Evolutionary conservation across 352 stramenopile genomes (phyloP), one percentile per base, ranked within the genome.

Genomic region (Pythium rhizo-oryzae): DNA sequence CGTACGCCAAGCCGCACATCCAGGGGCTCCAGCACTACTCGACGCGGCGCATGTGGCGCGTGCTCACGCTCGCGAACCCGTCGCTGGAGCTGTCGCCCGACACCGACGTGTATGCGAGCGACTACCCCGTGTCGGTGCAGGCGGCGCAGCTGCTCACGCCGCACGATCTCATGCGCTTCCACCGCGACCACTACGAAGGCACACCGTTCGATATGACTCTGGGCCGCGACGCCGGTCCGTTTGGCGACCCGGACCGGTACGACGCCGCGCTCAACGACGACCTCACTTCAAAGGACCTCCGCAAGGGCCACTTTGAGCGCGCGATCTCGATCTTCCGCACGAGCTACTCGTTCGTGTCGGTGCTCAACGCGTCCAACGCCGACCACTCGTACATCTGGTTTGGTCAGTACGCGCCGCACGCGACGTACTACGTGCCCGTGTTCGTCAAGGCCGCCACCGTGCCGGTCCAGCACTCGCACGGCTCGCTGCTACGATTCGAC

Each of bases 261-360:
- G 89, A 96, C 41, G 39, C 68, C 25, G 77, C 74, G 1, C 49
- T 79, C 24, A 81, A 76, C 25, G 80, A 66, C 9, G 74, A 92
- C 54, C 59, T 91, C 6, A 90, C 75, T 0, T 50, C 73, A 18
- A 63, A 76, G 0, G 86, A 96, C 54, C 72, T 92, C 33, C 56
- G 53, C 0, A 52, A 65, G 9, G 90, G 91, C 13, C 76, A 91
- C 59, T 96, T 97, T 64, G 93, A 98, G 69, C 89, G 96, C 24
- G 80, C 91, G 1, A 98, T 99, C 72, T 98, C 93, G 3, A 90
- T 99, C 37, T 98, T 97, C 75, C 90, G 93, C 23, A 91, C 93
- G 15, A 93, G 80, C 28, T 98, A 99, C 83, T 93, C 84, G 53
- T 94, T 93, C 62, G 82, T 96, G 23, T 87, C 85, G 9, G 77